Percentiles rank a stretch among this genome's conserved stretches.
phyloP scores from a whole-genome alignment of 441 rosid species.

The Brassica hybrid region DNA sequence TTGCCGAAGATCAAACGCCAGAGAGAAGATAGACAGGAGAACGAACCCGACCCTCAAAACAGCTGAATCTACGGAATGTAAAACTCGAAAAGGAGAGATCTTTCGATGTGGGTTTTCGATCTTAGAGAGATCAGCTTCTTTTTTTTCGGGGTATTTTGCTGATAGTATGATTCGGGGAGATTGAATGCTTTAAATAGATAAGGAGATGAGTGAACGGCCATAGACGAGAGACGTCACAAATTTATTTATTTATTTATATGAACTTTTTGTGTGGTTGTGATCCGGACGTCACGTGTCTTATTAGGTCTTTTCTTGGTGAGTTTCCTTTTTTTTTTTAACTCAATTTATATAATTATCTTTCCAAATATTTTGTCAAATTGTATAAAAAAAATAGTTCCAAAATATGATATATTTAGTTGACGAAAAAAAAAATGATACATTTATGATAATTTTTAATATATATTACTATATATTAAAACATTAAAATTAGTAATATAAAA shows the following conservation, averaged over 20 bases:
- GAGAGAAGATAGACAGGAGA: slow-evolving; percentile 7
- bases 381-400: too few relatives aligned
- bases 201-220: slow-evolving; percentile 40
- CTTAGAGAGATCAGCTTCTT: neutral
- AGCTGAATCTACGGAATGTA: slow-evolving; percentile 18
- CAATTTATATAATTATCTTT: too few relatives aligned
- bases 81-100: slow-evolving; percentile 8
- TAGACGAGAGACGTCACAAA: neutral
- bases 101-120: slow-evolving; percentile 8
- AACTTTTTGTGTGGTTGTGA: slow-evolving; percentile 12
- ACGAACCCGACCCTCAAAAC: slow-evolving; percentile 38
- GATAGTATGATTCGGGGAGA: slow-evolving; percentile 33
- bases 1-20: slow-evolving; percentile 47
- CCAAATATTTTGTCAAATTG: too few relatives aligned
- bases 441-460: too few relatives aligned
- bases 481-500: too few relatives aligned
- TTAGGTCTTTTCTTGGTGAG: neutral
- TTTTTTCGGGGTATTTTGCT: neutral
- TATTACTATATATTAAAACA: too few relatives aligned
- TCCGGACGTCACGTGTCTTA: slow-evolving; percentile 21
- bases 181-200: slow-evolving; percentile 41
- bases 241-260: neutral
- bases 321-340: neutral
- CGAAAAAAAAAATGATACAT: too few relatives aligned
- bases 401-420: too few relatives aligned